These are phyloP conservation scores for Petasospora rhodanensis DNA, from an alignment of 1,139 yeast species.

Conservation along the genomic window DNA sequence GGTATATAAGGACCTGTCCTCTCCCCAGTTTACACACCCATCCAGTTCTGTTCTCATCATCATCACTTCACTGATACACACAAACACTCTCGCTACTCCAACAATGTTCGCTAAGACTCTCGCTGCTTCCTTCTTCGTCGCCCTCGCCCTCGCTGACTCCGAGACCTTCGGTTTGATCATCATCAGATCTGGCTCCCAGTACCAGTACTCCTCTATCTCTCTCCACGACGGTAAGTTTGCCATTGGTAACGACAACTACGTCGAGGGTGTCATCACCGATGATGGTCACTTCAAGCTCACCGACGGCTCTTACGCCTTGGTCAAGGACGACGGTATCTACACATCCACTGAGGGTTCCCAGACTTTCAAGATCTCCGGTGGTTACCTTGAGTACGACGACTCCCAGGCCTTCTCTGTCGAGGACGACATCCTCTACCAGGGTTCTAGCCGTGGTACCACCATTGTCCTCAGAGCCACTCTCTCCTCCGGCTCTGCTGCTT, in stretches of 20 bases:
- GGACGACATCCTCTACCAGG: constrained; percentile 7
- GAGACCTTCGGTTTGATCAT: constrained; percentile 29
- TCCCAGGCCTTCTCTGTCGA: constrained; percentile 19
- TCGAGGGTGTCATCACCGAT: constrained; percentile 27
- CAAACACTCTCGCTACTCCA: constrained; percentile 4
- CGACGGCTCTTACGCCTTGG: constrained; percentile 27
- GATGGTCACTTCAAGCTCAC: constrained; percentile 28
- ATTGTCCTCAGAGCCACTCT: constrained; percentile 16
- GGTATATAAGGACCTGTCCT: background rate
- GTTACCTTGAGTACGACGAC: constrained; percentile 25
- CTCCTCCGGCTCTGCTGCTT: constrained; percentile 13
- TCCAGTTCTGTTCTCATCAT: background rate
- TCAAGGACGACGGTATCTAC: constrained; percentile 21
- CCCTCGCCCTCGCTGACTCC: constrained; percentile 29
- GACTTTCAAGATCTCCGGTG: constrained; percentile 26
- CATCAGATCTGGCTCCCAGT: constrained; percentile 30
- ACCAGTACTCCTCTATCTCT: constrained; percentile 26
- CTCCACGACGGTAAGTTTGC: constrained; percentile 14
- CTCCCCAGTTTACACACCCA: no score
- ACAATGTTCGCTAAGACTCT: constrained; percentile 15
- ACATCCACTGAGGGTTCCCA: constrained; percentile 25
- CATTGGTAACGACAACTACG: constrained; percentile 14
- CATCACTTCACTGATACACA: background rate
- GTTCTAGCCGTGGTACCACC: constrained; percentile 7
- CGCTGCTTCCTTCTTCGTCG: constrained; percentile 17